A percentile compares a stretch with the other conserved stretches of the same genome.
phyloP scores from a whole-genome alignment of 192 early-diverging fungal species.

The Coemansia nantahalensis region DNA sequence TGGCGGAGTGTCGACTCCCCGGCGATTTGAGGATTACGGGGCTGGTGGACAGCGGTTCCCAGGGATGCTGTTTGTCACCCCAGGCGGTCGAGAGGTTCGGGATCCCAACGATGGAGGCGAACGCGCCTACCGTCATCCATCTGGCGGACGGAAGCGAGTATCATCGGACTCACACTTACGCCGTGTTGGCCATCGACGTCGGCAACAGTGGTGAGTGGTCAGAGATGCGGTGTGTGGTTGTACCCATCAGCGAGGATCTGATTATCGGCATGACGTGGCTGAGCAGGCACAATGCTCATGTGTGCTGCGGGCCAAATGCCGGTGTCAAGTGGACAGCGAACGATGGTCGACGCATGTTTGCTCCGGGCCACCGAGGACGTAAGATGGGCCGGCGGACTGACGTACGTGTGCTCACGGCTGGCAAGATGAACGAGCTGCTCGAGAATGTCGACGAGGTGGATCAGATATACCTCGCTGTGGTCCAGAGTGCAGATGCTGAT shows the following conservation, averaged over 20 bases:
- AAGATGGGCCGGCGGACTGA: not conserved
- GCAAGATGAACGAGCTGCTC: not conserved
- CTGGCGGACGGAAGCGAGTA: not conserved
- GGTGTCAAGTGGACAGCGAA: not conserved
- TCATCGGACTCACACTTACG: not conserved
- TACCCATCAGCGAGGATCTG: not conserved
- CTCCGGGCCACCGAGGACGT: not conserved
- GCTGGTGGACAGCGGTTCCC: not conserved
- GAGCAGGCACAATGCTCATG: not conserved
- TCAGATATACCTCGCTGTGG: too few species aligned
- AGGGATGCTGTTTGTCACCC: not conserved
- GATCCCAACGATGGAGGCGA: not conserved
- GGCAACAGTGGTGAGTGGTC: not conserved
- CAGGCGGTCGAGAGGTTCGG: not conserved
- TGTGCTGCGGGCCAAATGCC: not conserved
- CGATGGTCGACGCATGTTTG: not conserved
- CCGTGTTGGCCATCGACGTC: not conserved
- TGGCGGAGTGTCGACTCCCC: too few species aligned
- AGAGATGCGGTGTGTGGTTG: not conserved
- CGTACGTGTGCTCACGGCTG: not conserved
- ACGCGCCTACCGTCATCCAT: not conserved
- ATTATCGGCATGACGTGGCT: slow-evolving; percentile 1
- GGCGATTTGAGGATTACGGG: too few species aligned
- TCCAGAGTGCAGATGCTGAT: too few species aligned
- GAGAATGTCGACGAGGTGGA: too few species aligned